Evolutionary conservation across 108 stramenopile genomes (phyloP), one percentile per base, ranked within the genome.

Genomic region (Aurantiochytrium sp.): DNA sequence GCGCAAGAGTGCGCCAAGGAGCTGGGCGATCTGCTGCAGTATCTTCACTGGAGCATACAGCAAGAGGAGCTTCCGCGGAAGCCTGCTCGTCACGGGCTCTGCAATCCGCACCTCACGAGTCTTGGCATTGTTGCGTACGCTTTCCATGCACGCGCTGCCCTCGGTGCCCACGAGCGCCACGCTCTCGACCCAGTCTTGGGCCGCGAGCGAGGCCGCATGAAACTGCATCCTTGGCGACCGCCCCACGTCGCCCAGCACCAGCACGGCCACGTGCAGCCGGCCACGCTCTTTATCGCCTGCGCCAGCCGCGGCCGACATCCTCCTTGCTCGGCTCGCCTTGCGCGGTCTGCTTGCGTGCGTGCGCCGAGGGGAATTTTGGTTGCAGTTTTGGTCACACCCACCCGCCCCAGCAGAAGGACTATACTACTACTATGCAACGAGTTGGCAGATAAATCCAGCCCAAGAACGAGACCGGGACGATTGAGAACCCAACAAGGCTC

Each of bases 151-250:
- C 10, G 71, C 53, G 16, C 92, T 90, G 51, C 92, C 94, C 43
- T 21, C 51, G 71, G 91, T 91, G 25, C 94, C 94, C 12, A 92
- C 87, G n/a, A 94, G 35, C 14, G 92, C 89, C 5, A 94, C 92
- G 58, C 72, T 21, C 21, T 42, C 58, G 12, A 59, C 12, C 25
- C 87, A 88, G n/a, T 89, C 87, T 10, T 21, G 14, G 45, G 95
- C 90, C 12, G 98, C 91, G 25, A 99, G 89, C 6, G 96, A 97
- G n/a, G 94, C 76, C 4, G 97, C 96, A 89, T 99, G 98, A 91
- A 98, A 99, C 91, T 98, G 98, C 99, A 99, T 99, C 3, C 99
- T 96, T 21, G 98, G 99, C 58, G 97, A 97, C 76, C 98, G 93
- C 5, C 98, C 97, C 10, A 97, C 44, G 89, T 97, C 97, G 12